These are phyloP conservation scores for Isatis lusitanica DNA, from an alignment of 441 rosid genomes.

Conservation along the genomic window DNA sequence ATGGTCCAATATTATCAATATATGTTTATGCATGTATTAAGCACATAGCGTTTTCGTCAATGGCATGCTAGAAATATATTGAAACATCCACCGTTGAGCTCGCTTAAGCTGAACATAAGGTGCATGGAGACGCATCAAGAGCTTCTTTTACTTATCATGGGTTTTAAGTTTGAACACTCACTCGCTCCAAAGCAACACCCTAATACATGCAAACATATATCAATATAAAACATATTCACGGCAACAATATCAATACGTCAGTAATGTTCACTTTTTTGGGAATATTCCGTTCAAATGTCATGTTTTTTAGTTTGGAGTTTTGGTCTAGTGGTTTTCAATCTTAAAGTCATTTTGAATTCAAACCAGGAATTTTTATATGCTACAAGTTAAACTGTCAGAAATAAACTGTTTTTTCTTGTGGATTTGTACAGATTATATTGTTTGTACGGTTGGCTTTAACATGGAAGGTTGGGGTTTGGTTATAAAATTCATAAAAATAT, in stretches of 20 bases:
- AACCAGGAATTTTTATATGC: background rate
- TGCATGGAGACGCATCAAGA: no score
- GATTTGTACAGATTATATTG: slow-evolving; percentile 7
- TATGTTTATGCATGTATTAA: background rate
- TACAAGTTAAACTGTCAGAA: slow-evolving; percentile 30
- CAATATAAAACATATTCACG: background rate
- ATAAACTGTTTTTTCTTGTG: slow-evolving; percentile 29
- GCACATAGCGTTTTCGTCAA: no score
- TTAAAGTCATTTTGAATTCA: slow-evolving; percentile 1
- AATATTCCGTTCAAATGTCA: background rate
- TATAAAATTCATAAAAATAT: background rate
- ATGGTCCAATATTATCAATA: no score
- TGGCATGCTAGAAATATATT: background rate
- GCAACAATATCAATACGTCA: background rate
- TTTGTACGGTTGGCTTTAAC: slow-evolving; percentile 33
- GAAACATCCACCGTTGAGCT: background rate
- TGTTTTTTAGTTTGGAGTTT: background rate
- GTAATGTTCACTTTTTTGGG: background rate
- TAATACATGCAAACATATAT: no score
- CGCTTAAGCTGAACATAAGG: no score
- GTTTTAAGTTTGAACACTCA: no score
- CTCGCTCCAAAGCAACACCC: no score
- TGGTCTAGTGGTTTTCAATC: background rate
- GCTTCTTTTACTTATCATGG: no score
- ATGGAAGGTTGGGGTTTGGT: slow-evolving; percentile 15